Conservation (phyloP, 2,329 filamentous ascomycete species). For the Colletotrichum sp. region DNA sequence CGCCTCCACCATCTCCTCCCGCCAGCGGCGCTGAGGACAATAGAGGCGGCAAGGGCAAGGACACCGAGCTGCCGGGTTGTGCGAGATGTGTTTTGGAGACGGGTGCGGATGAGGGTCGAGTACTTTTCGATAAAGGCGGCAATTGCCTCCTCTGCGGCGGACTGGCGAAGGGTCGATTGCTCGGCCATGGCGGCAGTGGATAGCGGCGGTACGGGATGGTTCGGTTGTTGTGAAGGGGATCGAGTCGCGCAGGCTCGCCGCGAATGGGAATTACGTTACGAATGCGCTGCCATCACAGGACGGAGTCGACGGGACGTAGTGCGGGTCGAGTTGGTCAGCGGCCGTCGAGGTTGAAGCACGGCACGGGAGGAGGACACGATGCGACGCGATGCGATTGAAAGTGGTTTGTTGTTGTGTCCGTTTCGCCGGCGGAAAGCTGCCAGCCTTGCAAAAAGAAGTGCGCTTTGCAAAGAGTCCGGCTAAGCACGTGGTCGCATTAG, state of each 20-base stretch:
- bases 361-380: not conserved
- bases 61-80: slow-evolving; percentile 78
- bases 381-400: not conserved
- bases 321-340: not conserved
- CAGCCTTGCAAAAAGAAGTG: not conserved
- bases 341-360: not conserved
- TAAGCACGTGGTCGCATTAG: slow-evolving; percentile 18
- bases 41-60: slow-evolving; percentile 76
- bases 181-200: slow-evolving; percentile 64
- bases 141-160: slow-evolving; percentile 70
- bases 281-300: slow-evolving; percentile 18
- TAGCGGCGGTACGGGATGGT: slow-evolving; percentile 39
- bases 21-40: slow-evolving; percentile 81
- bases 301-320: not conserved
- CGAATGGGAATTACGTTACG: slow-evolving; percentile 3
- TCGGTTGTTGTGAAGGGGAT: not conserved
- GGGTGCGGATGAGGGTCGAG: slow-evolving; percentile 54
- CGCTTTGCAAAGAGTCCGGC: not conserved
- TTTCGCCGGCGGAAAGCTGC: not conserved
- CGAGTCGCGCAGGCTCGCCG: slow-evolving; percentile 19
- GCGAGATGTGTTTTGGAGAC: slow-evolving; percentile 69
- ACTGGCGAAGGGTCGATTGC: slow-evolving; percentile 81
- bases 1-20: slow-evolving; percentile 79
- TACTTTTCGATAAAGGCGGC: slow-evolving; percentile 68
- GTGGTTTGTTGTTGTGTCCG: not conserved